Evolutionary conservation across 2,329 filamentous ascomycete species (phyloP), one percentile per base, ranked within the genome.

Genomic region (Hymenoscyphus linearis): DNA sequence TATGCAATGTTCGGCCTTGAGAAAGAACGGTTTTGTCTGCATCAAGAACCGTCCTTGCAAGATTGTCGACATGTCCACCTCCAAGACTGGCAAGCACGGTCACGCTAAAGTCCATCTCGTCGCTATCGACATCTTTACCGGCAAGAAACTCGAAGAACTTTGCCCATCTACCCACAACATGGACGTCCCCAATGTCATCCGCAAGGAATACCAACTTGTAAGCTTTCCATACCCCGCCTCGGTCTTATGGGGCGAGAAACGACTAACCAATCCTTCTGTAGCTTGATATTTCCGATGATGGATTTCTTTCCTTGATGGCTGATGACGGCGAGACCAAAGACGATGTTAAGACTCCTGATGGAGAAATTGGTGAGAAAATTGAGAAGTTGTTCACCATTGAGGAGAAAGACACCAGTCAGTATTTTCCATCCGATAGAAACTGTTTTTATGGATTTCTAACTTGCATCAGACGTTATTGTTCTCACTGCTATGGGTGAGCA

Each of bases 41-140:
- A 98, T 99, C 84, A 99, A 99, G 89, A 82, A 85, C 81, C 95
- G 95, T 74, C 96, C 95, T 74, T 99, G 95, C 93, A 99, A 98
- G 90, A 99, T 99, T 75, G 91, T 98, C 80, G 95, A 99, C 77
- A 99, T 99, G 96, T 96, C 92, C 72, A 99, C 95, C 84, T 99
- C 95, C 80, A 99, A 99, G 93, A 99, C 95, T 72, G 95, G 95
- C 82, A 99, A 99, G 91, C 95, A 99, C 90, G 95, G 95, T 80
- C 96, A 99, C 90, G 95, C 95, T 82, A 99, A 99, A 89, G 95
- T 99, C 79, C 93, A 99, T 83, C 83, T 99, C 74, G 89, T 97
- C 75, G 95, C 92, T 77, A 87, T 96, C 78, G 95, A 99, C 79
- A 98, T 99, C 84, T 99, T 99, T 89, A 99, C 93, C 70, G 85